Conservation (phyloP, 2,329 filamentous ascomycete species). For the Trichoderma asperellum region DNA sequence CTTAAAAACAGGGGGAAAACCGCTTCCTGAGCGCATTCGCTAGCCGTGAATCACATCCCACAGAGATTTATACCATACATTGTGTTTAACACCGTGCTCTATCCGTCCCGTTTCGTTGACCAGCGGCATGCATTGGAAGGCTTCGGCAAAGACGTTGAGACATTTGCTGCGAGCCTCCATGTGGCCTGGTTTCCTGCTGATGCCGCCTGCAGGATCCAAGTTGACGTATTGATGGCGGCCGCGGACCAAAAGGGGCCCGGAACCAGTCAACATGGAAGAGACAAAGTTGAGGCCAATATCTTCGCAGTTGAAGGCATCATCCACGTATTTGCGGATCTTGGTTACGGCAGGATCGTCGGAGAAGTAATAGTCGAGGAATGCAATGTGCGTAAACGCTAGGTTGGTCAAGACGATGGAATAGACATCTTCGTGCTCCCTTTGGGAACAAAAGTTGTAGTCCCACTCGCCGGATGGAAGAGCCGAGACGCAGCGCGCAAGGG, state of each 20-base stretch:
- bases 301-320: slow-evolving; percentile 47
- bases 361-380: slow-evolving; percentile 46
- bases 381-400: slow-evolving; percentile 45
- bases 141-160: slow-evolving; percentile 42
- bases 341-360: slow-evolving; percentile 39
- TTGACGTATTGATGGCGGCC: slow-evolving; percentile 42
- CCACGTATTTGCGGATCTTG: slow-evolving; percentile 44
- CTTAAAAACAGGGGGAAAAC: neutral
- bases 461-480: slow-evolving; percentile 37
- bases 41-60: slow-evolving; percentile 29
- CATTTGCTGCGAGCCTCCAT: slow-evolving; percentile 43
- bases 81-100: slow-evolving; percentile 38
- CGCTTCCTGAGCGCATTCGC: slow-evolving; percentile 11
- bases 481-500: slow-evolving; percentile 43
- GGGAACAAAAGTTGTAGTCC: slow-evolving; percentile 42
- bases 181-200: slow-evolving; percentile 42
- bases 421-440: slow-evolving; percentile 35
- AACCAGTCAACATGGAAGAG: slow-evolving; percentile 41
- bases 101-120: slow-evolving; percentile 41
- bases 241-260: slow-evolving; percentile 42
- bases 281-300: slow-evolving; percentile 48
- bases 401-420: slow-evolving; percentile 46
- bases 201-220: slow-evolving; percentile 39
- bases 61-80: slow-evolving; percentile 30
- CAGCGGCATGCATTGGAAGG: slow-evolving; percentile 43